phyloP scores from a whole-genome alignment of 2,329 filamentous ascomycete genomes.

The Monilinia fructicola region DNA sequence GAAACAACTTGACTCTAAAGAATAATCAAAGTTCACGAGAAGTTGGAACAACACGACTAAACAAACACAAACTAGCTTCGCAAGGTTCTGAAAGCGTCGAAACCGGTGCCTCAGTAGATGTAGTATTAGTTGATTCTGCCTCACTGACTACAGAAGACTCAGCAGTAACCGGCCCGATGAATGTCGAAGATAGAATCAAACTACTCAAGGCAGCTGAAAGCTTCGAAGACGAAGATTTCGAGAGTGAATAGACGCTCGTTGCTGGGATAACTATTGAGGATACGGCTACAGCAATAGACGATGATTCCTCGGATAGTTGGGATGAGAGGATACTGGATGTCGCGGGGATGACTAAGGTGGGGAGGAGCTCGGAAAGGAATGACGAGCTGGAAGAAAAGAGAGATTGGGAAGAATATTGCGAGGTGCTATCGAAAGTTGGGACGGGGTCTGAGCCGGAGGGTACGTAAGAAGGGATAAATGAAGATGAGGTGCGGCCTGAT shows the following conservation, averaged over 20 bases:
- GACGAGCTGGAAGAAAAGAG: background rate
- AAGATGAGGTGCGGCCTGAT: background rate
- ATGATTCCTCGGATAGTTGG: background rate
- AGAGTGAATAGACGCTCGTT: too few relatives aligned
- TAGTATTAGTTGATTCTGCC: background rate
- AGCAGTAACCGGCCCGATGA: background rate
- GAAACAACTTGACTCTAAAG: fast-evolving
- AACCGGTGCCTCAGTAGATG: too few relatives aligned
- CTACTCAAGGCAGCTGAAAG: background rate
- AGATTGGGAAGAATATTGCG: background rate
- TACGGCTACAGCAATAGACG: background rate
- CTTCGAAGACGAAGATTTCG: background rate
- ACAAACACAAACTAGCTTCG: slow-evolving; percentile 11
- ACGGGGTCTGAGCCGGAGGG: background rate
- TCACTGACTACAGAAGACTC: too few relatives aligned
- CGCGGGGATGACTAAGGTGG: background rate
- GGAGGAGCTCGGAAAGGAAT: background rate
- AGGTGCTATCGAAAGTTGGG: background rate
- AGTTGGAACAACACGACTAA: slow-evolving; percentile 13
- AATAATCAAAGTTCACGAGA: slow-evolving; percentile 18
- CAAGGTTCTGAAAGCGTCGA: background rate
- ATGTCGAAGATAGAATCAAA: background rate
- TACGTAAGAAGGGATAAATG: background rate
- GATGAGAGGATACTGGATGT: background rate
- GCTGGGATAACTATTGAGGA: too few relatives aligned